Conservation (phyloP, 2,329 filamentous ascomycete species). For the Trichoderma sp. region DNA sequence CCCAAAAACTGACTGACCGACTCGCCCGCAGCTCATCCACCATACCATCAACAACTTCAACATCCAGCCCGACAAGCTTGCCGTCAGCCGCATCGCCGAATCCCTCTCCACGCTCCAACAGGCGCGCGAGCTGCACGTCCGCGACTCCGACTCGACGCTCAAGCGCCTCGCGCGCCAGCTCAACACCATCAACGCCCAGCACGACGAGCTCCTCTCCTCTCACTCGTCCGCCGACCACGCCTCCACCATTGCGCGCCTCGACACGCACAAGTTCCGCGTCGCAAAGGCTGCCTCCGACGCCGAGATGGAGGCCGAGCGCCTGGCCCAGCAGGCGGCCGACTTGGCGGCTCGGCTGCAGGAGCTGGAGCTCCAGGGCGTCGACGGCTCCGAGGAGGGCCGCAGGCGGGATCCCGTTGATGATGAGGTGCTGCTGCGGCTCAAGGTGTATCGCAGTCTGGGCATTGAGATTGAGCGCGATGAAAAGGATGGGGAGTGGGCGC, state of each 20-base stretch:
- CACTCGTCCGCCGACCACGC: slow-evolving; percentile 81
- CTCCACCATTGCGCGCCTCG: slow-evolving; percentile 77
- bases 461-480: slow-evolving; percentile 84
- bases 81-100: slow-evolving; percentile 78
- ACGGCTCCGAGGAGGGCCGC: slow-evolving; percentile 51
- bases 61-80: slow-evolving; percentile 81
- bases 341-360: slow-evolving; percentile 74
- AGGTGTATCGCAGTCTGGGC: slow-evolving; percentile 86
- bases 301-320: slow-evolving; percentile 92
- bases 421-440: slow-evolving; percentile 71
- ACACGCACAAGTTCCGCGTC: slow-evolving; percentile 90
- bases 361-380: slow-evolving; percentile 81
- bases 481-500: slow-evolving; percentile 72
- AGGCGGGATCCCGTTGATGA: slow-evolving; percentile 54
- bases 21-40: slow-evolving; percentile 69
- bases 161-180: slow-evolving; percentile 75
- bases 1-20: not conserved
- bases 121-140: slow-evolving; percentile 74
- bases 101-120: slow-evolving; percentile 80
- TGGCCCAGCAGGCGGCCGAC: slow-evolving; percentile 74
- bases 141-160: slow-evolving; percentile 65
- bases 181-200: slow-evolving; percentile 69
- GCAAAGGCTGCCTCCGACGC: slow-evolving; percentile 89
- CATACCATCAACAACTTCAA: slow-evolving; percentile 95
- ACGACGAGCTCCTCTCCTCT: slow-evolving; percentile 69